A percentile compares a stretch with the other conserved stretches of the same genome.
These are phyloP conservation scores for Malus hybrid DNA, from an alignment of 331 rosid genomes.

Conservation along the genomic window DNA sequence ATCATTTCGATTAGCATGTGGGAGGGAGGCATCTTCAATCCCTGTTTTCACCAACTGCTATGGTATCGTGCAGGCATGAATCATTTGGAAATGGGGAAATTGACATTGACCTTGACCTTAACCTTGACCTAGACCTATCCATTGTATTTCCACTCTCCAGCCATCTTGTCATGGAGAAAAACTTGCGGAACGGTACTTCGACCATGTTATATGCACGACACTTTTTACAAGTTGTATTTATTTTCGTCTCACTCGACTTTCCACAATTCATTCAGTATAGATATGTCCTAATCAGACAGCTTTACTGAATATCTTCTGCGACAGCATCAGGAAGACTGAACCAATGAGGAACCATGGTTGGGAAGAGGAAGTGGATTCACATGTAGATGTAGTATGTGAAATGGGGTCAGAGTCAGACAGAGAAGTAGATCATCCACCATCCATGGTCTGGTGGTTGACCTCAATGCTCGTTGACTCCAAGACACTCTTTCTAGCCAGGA, in stretches of 20 bases:
- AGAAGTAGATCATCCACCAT: background rate
- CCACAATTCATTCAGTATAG: too few relatives aligned
- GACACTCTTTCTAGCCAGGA: background rate
- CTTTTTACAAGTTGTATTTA: too few relatives aligned
- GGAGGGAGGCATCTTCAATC: background rate
- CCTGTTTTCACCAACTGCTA: too few relatives aligned
- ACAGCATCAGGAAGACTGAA: too few relatives aligned
- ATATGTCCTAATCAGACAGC: too few relatives aligned
- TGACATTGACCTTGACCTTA: background rate
- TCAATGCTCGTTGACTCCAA: background rate
- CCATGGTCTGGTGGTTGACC: conserved; percentile 3
- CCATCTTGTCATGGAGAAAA: background rate
- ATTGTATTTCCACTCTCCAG: background rate
- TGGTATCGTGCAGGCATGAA: background rate
- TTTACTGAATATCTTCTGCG: too few relatives aligned
- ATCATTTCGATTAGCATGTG: background rate
- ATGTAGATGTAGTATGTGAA: background rate
- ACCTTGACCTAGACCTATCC: background rate
- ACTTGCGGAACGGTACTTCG: too few relatives aligned
- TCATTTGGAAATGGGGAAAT: background rate
- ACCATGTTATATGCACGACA: too few relatives aligned
- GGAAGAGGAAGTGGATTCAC: background rate
- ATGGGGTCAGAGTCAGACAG: background rate
- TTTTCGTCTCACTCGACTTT: too few relatives aligned
- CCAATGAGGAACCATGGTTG: too few relatives aligned